Evolutionary conservation across 192 early-diverging fungal species (phyloP).

Genomic region (Podila horticola): DNA sequence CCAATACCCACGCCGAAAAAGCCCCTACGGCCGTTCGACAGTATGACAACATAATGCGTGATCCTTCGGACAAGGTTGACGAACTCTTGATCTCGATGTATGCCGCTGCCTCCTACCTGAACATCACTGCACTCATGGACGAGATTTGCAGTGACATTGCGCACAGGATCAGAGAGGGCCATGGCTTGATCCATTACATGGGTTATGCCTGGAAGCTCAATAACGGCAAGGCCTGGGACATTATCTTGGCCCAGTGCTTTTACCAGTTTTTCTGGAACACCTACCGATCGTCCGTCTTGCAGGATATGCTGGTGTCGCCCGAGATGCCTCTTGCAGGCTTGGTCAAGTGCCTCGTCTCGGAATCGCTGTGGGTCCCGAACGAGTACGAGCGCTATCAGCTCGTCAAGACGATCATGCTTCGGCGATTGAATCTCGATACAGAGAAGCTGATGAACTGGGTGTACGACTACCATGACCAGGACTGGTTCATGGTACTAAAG

Average conservation of each 20-base stretch:
- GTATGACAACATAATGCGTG: constrained; percentile 37
- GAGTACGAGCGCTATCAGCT: constrained; percentile 47
- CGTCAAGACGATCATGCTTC: constrained; percentile 34
- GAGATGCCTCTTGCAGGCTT: constrained; percentile 44
- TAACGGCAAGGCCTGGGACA: constrained; percentile 44
- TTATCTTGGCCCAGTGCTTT: constrained; percentile 50
- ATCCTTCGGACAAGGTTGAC: constrained; percentile 46
- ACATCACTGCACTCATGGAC: constrained; percentile 44
- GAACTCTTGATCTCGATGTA: constrained; percentile 48
- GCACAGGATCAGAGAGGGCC: constrained; percentile 28
- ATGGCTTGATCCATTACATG: constrained; percentile 48
- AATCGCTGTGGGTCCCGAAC: constrained; percentile 43
- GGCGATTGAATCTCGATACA: constrained; percentile 18
- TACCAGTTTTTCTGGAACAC: constrained; percentile 46
- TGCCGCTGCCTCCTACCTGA: constrained; percentile 46
- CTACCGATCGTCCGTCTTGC: constrained; percentile 25
- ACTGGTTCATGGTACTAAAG: constrained; percentile 42
- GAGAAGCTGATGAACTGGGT: constrained; percentile 42
- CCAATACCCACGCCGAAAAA: constrained; percentile 3
- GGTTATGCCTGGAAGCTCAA: constrained; percentile 48
- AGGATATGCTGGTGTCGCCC: constrained; percentile 39
- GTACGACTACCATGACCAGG: constrained; percentile 36
- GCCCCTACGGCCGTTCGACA: neutral
- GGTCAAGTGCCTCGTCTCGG: constrained; percentile 27
- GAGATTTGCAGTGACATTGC: constrained; percentile 52